Base-by-base conservation (phyloP, 306 rosid species). In the Alnus glutinosa region DNA sequence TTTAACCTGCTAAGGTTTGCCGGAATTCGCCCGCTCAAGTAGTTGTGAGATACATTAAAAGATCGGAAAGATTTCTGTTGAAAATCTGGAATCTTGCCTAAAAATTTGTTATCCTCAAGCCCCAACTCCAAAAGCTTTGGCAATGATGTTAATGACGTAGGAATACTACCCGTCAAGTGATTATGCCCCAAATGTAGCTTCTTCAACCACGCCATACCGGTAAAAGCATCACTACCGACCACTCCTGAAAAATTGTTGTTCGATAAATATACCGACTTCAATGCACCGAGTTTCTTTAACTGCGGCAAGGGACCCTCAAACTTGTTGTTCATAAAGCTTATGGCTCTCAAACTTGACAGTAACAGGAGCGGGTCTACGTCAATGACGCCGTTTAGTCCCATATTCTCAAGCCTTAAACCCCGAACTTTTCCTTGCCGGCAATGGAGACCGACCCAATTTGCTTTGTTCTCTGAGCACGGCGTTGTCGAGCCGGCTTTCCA, bases 11-110 rank as follows among this genome's bases (percentile, higher is more conserved):
- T 54, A 32, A 96, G 82, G 69, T 36, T 1, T 0, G 2, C 2
- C 0, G 99, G 99, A 75, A 96, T 89, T 74, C 28, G 19, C 1
- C 98, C 98, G 0, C 70, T 75, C 87, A 96, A 86, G 57, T 75
- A 49, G 72, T 95, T 95, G 76, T 87, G 72, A 12, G 98, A 84
- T 3, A 91, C 86, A 32, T 77, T 82, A 47, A 93, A 86, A n/a
- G 77, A 51, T 30, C 30, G 77, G 72, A 91, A 71, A 12, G 37
- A 28, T 15, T 16, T 68, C 54, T 52, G 78, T 3, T 9, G 71
- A 49, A 93, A 85, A 50, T 13, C 49, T 1, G 98, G 97, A 73
- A 96, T 54, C 28, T 4, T 28, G 18, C 98, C 99, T 9, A 30
- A 55, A 71, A 96, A 96, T 48, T 86, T 55, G 72, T 96, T 93